Conservation (phyloP, 2,329 filamentous ascomycete species). For the Penicillium sp. region DNA sequence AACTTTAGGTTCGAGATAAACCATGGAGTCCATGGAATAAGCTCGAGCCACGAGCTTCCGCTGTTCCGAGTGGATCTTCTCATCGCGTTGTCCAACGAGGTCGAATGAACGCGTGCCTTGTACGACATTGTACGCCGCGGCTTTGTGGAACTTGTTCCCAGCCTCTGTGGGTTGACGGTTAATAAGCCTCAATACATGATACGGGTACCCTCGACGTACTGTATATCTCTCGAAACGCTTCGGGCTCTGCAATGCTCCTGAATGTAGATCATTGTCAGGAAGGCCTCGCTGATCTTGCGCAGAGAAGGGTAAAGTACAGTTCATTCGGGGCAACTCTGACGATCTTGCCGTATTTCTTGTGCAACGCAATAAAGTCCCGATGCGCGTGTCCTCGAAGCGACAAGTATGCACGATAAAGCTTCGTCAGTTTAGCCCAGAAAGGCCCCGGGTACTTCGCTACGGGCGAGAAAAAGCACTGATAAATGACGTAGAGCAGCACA, state of each 20-base stretch:
- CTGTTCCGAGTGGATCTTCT: background rate
- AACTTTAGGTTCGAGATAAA: background rate
- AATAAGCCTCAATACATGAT: background rate
- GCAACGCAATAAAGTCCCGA: background rate
- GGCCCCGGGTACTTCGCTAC: background rate
- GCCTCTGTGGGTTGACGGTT: background rate
- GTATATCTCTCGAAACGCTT: background rate
- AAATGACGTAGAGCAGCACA: background rate
- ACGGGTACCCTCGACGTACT: background rate
- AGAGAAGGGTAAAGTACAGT: background rate
- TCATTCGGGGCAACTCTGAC: background rate
- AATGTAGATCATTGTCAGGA: background rate
- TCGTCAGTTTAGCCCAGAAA: background rate
- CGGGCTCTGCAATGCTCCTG: background rate
- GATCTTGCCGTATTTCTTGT: background rate
- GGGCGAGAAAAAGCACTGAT: constrained; percentile 1
- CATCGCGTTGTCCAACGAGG: background rate
- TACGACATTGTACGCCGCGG: background rate
- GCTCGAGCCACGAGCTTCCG: background rate
- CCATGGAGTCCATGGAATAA: constrained; percentile 1
- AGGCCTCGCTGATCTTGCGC: background rate
- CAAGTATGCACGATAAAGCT: background rate
- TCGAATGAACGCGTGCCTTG: background rate
- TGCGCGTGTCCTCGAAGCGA: background rate
- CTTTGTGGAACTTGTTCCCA: background rate